Evolutionary conservation across 2,329 filamentous ascomycete species (phyloP), one percentile per base, ranked within the genome.

Genomic region (Scedosporium boydii): DNA sequence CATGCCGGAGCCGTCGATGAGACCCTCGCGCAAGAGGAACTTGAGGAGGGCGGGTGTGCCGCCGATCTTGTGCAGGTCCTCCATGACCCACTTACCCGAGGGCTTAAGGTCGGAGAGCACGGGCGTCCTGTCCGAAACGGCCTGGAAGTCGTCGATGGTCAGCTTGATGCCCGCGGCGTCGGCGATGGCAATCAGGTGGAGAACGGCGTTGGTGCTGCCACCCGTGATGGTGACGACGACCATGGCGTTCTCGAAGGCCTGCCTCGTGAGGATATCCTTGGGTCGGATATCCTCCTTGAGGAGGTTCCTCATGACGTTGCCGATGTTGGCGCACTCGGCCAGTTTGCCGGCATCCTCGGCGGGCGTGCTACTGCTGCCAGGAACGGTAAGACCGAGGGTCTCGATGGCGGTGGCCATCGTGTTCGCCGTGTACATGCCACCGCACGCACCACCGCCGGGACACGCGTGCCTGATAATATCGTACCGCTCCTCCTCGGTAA

Each of bases 401-500:
- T 93, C 90, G 66, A 93, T 90, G 6, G 88, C 88, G 0, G 88
- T 91, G 3, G 89, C 88, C 88, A 93, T 91, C 6, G 90, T 93
- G 74, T 93, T 93, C 63, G 90, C 90, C 0, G 90, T 93, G 75
- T 90, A 93, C 90, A 93, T 90, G 63, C 87, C 87, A 64, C 86
- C 87, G 67, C 87, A 90, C 38, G 87, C 87, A 21, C 87, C 87
- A 14, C 67, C 67, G 48, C 69, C 69, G 46, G 69, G 69, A 87
- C 93, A 97, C 53, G 95, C 93, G 72, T 98, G 82, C 65, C 92
- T 86, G 74, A 97, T 96, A 71, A 98, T 93, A 76, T 98, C 95
- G 74, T 92, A 96, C 60, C 95, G 88, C 77, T 93, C 82, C 71
- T 95, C 87, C 77, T 99, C 95, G 67, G 82, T 89, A 75, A 98